Evolutionary conservation across 2,329 filamentous ascomycete genomes (phyloP), one percentile per base, ranked within the genome.

Genomic region (Pseudogymnoascus sp.): DNA sequence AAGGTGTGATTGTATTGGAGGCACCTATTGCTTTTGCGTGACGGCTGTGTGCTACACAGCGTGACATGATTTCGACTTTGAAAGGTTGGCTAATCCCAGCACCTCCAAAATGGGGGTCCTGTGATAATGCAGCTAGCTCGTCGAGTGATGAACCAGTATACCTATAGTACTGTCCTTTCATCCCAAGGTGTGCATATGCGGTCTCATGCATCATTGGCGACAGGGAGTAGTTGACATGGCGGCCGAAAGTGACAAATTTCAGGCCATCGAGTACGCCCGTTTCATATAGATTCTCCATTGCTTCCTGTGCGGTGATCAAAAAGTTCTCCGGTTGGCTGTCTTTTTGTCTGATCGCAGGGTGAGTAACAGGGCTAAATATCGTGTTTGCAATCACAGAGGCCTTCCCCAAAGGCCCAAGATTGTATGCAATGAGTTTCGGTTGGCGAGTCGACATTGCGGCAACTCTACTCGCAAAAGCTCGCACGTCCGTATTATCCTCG

Each of bases 191-290:
- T 66, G 80, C 79, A 68, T 89, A 83, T 2, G 87, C 88, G 6
- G 85, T 80, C 64, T 86, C 89, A 72, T 91, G 88, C 87, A 91
- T 90, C 5, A 86, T 85, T 0, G 89, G 88, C 0, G 88, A 90
- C 64, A 90, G 73, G 69, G 86, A 90, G 76, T 88, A 89, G 57
- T 80, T 82, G n/a, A 89, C 83, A 60, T 86, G 85, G 65, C 83
- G 85, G 14, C 89, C 88, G 62, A 90, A 83, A 8, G 90, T 86
- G 68, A 88, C 88, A 62, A 89, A 83, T 54, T 85, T 83, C 81
- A 90, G 84, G 0, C 85, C 79, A 39, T 90, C 85, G 62, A 85
- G 83, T 1, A 87, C 78, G 65, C 89, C 90, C 1, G 85, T 86
- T 1, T 84, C 80, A 69, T 85, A 89, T 0, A 90, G 78, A 0